Evolutionary conservation across 768 basidiomycete species (phyloP).

Genomic region (Hypholoma fasciculare): DNA sequence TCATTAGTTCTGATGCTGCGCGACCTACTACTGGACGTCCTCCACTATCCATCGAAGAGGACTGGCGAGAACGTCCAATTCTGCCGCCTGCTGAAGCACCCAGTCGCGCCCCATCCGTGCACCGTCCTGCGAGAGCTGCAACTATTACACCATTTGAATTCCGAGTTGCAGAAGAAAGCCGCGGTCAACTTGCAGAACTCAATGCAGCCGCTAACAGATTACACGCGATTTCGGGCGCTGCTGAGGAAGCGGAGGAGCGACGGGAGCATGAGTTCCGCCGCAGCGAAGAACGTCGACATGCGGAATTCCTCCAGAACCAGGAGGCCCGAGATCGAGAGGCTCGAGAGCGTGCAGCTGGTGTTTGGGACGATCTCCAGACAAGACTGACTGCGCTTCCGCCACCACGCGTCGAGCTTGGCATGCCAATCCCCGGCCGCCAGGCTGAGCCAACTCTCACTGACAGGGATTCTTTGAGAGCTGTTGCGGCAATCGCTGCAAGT

Average conservation of each 20-base stretch:
- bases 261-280: neutral
- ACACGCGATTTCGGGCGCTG: constrained; percentile 37
- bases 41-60: neutral
- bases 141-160: constrained; percentile 41
- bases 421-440: neutral
- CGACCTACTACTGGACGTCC: neutral
- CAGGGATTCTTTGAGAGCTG: neutral
- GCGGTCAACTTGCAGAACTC: constrained; percentile 56
- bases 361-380: neutral
- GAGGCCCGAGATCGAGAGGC: neutral
- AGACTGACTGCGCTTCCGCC: constrained; percentile 32
- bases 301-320: constrained; percentile 6
- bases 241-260: neutral
- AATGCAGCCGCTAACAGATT: constrained; percentile 55
- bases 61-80: neutral
- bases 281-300: constrained; percentile 27
- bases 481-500: neutral
- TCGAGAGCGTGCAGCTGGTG: neutral
- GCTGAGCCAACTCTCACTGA: neutral
- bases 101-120: neutral
- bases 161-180: constrained; percentile 42
- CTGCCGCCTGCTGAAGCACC: constrained; percentile 10
- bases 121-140: constrained; percentile 26
- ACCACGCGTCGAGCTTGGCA: constrained; percentile 3
- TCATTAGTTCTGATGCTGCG: neutral